These are phyloP conservation scores for Trametes pubescens DNA, from an alignment of 1,284 basidiomycete species.

Conservation along the genomic window DNA sequence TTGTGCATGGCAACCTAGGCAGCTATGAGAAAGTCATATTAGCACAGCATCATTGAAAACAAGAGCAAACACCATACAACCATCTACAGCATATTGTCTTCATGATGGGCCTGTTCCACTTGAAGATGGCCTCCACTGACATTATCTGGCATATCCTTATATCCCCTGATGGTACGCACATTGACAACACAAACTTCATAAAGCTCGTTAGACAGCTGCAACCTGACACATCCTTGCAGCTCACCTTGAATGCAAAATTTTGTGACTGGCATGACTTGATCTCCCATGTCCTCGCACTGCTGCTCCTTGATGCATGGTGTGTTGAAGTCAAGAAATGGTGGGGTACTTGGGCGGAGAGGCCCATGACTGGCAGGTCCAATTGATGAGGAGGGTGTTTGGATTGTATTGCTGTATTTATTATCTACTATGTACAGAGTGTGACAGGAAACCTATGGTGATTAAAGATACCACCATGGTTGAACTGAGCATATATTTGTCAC, in stretches of 20 bases:
- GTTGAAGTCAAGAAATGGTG: slow-evolving; percentile 10
- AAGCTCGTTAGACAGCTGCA: slow-evolving; percentile 32
- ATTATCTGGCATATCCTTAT: slow-evolving; percentile 41
- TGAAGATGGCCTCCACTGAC: slow-evolving; percentile 49
- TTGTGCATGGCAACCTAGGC: slow-evolving; percentile 19
- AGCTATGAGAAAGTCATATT: slow-evolving; percentile 31
- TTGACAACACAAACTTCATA: slow-evolving; percentile 30
- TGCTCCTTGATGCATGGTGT: slow-evolving; percentile 37
- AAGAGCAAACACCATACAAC: slow-evolving; percentile 33
- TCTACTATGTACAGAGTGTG: too few relatives aligned
- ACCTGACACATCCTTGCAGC: slow-evolving; percentile 41
- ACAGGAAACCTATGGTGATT: too few relatives aligned
- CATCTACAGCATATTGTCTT: slow-evolving; percentile 42
- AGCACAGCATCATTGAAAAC: slow-evolving; percentile 20
- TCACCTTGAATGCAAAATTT: slow-evolving; percentile 42
- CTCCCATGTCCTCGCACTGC: slow-evolving; percentile 37
- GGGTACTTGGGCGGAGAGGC: too few relatives aligned
- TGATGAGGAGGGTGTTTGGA: too few relatives aligned
- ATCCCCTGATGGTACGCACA: slow-evolving; percentile 15
- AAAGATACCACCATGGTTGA: too few relatives aligned
- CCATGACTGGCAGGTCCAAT: too few relatives aligned
- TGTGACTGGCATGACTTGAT: slow-evolving; percentile 48
- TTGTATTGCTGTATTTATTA: too few relatives aligned
- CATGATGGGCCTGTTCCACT: slow-evolving; percentile 47
- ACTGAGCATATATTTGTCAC: too few relatives aligned